phyloP scores from a whole-genome alignment of 768 basidiomycete species.

The Neoboletus magnificus region DNA sequence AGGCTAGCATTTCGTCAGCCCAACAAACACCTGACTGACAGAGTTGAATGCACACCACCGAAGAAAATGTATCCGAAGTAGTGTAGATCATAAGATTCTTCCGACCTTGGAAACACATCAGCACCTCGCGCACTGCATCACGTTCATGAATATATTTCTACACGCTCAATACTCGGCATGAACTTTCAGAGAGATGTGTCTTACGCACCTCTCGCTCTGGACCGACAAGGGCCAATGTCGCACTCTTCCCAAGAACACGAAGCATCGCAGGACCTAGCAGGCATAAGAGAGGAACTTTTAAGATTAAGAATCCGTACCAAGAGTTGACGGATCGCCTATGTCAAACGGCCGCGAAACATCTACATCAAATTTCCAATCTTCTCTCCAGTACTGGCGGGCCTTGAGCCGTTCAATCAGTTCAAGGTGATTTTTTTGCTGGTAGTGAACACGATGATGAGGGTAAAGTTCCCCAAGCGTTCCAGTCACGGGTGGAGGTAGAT shows the following conservation, averaged over 20 bases:
- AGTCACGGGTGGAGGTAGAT: conserved; percentile 6
- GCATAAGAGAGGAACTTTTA: background rate
- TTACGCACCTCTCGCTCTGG: conserved; percentile 41
- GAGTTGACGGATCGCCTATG: conserved; percentile 67
- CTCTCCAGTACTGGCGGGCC: conserved; percentile 69
- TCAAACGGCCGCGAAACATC: conserved; percentile 47
- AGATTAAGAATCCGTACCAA: conserved; percentile 43
- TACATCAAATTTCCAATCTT: conserved; percentile 55
- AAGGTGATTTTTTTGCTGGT: conserved; percentile 32
- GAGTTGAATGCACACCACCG: conserved; percentile 26
- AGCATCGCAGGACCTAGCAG: conserved; percentile 44
- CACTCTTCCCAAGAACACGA: conserved; percentile 37
- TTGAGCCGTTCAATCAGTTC: conserved; percentile 60
- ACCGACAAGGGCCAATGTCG: conserved; percentile 38
- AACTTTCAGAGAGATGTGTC: background rate
- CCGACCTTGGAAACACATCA: conserved; percentile 73
- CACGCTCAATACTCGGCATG: background rate
- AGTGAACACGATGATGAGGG: background rate
- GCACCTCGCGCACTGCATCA: conserved; percentile 72
- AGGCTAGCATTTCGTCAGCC: conserved; percentile 34
- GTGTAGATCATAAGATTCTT: conserved; percentile 53
- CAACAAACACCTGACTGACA: background rate
- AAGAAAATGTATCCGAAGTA: conserved; percentile 31
- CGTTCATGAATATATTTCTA: conserved; percentile 73
- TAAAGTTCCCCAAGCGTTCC: background rate